Evolutionary conservation across 192 early-diverging fungal species (phyloP).

Genomic region (Dissophora globulifera): DNA sequence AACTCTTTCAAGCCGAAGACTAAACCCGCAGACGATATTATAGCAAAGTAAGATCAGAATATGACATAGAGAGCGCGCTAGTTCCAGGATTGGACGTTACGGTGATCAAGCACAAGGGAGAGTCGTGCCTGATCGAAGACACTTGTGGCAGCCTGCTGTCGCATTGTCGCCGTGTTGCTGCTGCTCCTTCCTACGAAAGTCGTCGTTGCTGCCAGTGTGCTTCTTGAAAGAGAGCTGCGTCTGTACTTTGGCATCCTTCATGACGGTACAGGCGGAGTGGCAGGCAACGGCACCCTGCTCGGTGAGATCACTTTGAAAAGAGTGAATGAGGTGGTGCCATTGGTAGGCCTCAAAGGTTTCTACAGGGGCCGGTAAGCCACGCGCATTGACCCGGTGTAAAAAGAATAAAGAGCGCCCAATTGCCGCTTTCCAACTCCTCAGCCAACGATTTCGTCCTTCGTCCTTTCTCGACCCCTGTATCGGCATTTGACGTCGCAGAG

Average conservation of each 20-base stretch:
- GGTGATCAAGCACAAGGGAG: no score
- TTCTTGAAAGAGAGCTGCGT: conserved; percentile 31
- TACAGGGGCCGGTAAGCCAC: background rate
- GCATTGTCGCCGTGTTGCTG: conserved; percentile 5
- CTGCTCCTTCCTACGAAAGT: conserved; percentile 14
- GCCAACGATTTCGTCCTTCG: no score
- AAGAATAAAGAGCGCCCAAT: no score
- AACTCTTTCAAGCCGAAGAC: conserved; percentile 36
- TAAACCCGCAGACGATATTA: background rate
- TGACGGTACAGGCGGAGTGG: background rate
- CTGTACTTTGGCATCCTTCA: conserved; percentile 17
- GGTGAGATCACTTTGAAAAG: background rate
- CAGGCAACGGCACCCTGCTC: background rate
- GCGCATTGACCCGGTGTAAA: background rate
- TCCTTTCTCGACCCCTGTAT: no score
- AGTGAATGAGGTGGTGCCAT: background rate
- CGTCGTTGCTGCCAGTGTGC: conserved; percentile 25
- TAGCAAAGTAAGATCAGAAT: background rate
- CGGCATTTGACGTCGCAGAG: no score
- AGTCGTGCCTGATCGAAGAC: conserved; percentile 27
- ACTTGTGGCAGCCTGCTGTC: conserved; percentile 7
- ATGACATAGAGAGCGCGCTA: conserved; percentile 1
- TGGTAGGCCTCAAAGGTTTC: no score
- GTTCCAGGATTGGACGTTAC: no score
- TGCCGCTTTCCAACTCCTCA: no score